These are phyloP conservation scores for Pseudoscleropodium purum DNA, from an alignment of 225 moss, liverwort and hornwort genomes.

Conservation along the genomic window DNA sequence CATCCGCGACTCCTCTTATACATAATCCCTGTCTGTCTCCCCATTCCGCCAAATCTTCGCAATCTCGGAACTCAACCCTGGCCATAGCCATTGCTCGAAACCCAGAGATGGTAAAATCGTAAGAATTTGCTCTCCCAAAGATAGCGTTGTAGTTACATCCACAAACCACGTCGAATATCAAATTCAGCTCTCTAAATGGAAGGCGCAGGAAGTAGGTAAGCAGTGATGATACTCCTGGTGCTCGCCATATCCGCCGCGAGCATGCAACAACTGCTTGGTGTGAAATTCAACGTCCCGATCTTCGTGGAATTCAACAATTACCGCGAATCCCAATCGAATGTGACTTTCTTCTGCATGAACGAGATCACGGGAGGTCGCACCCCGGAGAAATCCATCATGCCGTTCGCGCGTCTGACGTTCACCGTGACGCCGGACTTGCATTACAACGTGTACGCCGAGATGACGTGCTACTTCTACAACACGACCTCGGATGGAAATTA, in stretches of 20 bases:
- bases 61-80: neutral
- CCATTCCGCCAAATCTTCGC: neutral
- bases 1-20: neutral
- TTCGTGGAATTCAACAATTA: conserved; percentile 42
- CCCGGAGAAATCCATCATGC: conserved; percentile 3
- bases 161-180: neutral
- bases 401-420: conserved; percentile 2
- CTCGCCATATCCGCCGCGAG: neutral
- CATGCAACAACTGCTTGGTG: neutral
- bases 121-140: neutral
- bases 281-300: conserved; percentile 29
- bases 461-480: conserved; percentile 40
- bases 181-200: conserved; percentile 3
- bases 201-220: neutral
- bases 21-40: neutral
- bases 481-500: conserved; percentile 15
- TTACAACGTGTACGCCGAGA: conserved; percentile 34
- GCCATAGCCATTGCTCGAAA: neutral
- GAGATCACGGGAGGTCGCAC: conserved; percentile 40
- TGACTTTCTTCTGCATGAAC: conserved; percentile 35
- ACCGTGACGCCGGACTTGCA: conserved; percentile 27
- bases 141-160: neutral
- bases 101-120: neutral
- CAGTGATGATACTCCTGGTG: neutral
- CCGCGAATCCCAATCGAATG: conserved; percentile 20